These are phyloP conservation scores for Lentinula novae-zelandiae DNA, from an alignment of 1,284 basidiomycete genomes.

Conservation along the genomic window DNA sequence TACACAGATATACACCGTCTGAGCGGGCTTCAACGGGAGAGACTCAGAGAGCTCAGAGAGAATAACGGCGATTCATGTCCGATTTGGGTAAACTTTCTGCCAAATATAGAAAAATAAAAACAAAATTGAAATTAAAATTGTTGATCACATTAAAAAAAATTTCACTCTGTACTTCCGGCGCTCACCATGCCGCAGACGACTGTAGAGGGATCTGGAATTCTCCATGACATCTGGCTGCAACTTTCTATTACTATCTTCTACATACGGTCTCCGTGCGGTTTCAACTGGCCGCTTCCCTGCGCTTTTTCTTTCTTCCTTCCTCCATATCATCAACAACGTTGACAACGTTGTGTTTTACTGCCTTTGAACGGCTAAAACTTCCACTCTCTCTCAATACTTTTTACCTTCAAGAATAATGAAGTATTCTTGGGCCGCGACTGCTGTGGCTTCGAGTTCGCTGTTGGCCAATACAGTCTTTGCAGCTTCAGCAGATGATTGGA, in stretches of 20 bases:
- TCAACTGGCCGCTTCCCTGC: background rate
- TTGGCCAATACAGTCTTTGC: constrained; percentile 13
- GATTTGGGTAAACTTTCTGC: background rate
- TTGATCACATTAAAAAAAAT: background rate
- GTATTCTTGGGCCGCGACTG: background rate
- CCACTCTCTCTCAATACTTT: background rate
- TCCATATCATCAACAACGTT: background rate
- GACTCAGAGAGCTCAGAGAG: too few relatives aligned
- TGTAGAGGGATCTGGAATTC: too few relatives aligned
- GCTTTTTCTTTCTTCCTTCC: background rate
- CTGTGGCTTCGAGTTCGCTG: background rate
- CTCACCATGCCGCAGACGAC: too few relatives aligned
- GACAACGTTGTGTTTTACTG: background rate
- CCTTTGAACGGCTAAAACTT: background rate
- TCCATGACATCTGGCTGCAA: background rate
- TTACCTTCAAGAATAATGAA: background rate
- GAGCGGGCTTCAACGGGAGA: too few relatives aligned
- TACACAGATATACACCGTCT: too few relatives aligned
- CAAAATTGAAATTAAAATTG: background rate
- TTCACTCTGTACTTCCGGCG: background rate
- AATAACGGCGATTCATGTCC: background rate
- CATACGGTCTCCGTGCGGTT: background rate
- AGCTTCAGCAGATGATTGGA: constrained; percentile 29
- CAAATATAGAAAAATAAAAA: background rate
- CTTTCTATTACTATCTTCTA: background rate